These are phyloP conservation scores for Yamadazyma membranifaciens DNA, from an alignment of 1,139 yeast species.

Conservation along the genomic window DNA sequence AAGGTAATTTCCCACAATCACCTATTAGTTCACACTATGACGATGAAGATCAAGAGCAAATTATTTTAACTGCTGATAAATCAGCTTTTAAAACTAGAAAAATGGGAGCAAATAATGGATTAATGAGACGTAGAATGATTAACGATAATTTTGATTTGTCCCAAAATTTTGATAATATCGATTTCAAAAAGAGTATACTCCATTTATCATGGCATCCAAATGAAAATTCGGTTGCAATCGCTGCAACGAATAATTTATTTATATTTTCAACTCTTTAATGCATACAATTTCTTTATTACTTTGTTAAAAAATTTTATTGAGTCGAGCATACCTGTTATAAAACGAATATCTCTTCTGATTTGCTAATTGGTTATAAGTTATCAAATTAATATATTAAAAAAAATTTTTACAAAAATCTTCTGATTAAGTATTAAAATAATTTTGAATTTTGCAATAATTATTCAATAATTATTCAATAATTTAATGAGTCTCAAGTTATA, in stretches of 20 bases:
- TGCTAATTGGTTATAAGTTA: no score
- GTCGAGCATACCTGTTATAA: no score
- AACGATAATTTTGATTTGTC: constrained; percentile 38
- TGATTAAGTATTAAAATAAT: no score
- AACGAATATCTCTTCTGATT: no score
- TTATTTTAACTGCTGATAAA: constrained; percentile 95
- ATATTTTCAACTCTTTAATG: constrained; percentile 64
- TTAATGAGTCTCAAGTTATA: no score
- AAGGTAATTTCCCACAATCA: constrained; percentile 30
- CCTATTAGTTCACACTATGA: constrained; percentile 38
- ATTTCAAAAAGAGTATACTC: constrained; percentile 90
- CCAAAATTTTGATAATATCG: constrained; percentile 78
- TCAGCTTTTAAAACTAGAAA: constrained; percentile 89
- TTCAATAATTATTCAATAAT: no score
- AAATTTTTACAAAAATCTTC: no score
- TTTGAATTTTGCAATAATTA: no score
- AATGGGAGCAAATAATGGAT: constrained; percentile 29
- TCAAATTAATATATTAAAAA: no score
- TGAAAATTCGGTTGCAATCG: constrained; percentile 96
- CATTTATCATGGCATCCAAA: constrained; percentile 98
- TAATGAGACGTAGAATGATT: constrained; percentile 46
- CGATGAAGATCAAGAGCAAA: constrained; percentile 63
- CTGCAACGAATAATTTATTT: constrained; percentile 94
- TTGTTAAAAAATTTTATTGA: no score
- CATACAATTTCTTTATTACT: constrained; percentile 1